Evolutionary conservation across 2,329 filamentous ascomycete genomes (phyloP).

Genomic region (Chaetothyriales sp.): DNA sequence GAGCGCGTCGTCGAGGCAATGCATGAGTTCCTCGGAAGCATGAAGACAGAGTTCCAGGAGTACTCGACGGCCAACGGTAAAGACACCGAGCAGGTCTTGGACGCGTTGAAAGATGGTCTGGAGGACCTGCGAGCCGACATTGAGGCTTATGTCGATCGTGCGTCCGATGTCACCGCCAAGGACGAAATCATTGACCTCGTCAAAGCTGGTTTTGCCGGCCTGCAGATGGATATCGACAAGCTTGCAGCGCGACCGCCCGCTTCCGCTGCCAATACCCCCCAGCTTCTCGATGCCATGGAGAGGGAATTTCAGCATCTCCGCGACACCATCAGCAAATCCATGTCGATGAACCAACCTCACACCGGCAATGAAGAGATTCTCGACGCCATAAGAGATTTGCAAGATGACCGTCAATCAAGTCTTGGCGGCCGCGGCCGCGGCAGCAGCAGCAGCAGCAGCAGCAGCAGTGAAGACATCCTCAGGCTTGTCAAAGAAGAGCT

Average conservation of each 20-base stretch:
- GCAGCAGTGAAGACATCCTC: conserved; percentile 32
- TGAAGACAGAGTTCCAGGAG: conserved; percentile 57
- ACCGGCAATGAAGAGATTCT: conserved; percentile 48
- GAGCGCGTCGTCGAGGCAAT: conserved; percentile 48
- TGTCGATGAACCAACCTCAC: conserved; percentile 45
- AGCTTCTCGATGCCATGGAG: conserved; percentile 61
- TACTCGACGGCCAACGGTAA: conserved; percentile 65
- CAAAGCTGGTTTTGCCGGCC: conserved; percentile 47
- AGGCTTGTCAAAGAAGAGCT: conserved; percentile 46
- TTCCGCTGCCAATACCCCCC: conserved; percentile 43
- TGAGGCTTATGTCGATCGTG: conserved; percentile 64
- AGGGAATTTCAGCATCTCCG: conserved; percentile 72
- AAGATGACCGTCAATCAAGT: conserved; percentile 24
- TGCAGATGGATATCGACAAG: conserved; percentile 45
- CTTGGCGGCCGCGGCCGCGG: conserved; percentile 16
- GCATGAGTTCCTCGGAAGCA: conserved; percentile 45
- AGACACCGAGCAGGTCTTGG: conserved; percentile 77
- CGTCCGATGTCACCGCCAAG: conserved; percentile 54
- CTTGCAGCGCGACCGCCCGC: conserved; percentile 31
- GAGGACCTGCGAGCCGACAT: conserved; percentile 69
- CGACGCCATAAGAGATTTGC: conserved; percentile 36
- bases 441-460: conserved; percentile 20
- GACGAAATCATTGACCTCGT: conserved; percentile 65
- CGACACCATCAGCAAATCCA: conserved; percentile 57
- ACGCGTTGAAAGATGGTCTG: conserved; percentile 75